Base-by-base conservation (phyloP, 164 flowering plant genomes). In the grape (Vitis vinifera) region DNA sequence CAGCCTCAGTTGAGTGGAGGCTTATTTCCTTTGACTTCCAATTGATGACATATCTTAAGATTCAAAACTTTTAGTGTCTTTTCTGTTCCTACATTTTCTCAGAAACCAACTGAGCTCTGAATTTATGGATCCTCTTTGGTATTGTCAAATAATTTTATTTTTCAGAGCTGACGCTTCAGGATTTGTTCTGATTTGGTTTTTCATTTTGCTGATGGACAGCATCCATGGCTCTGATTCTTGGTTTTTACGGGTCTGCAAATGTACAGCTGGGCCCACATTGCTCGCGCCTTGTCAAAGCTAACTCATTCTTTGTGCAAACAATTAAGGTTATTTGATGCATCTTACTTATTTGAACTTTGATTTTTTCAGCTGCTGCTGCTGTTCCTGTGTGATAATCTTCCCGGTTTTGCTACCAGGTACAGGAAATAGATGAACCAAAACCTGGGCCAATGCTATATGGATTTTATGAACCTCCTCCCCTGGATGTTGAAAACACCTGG, bases 211-310 rank as follows among this genome's bases (percentile, higher is more conserved):
- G 50, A 49, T 55, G 74, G 50, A 79, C 89, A 88, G 94, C 80
- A 59, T 85, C 91, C 49, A 79, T 83, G 85, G 85, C 89, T 73
- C 19, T 87, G 74, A 85, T 88, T 13, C 67, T 88, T 10, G 91
- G 92, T 11, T 66, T 84, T 58, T 90, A 84, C 52, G 91, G 91
- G 68, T 73, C 92, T 27, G 63, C 30, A 11, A 77, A 70, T 57
- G 52, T 87, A 51, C 58, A 71, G 30, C 59, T 90, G 73, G 85
- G 88, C 0, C 94, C 92, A 0, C 72, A 85, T 76, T 80, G 76
- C 70, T 88, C 94, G 10, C 85, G 79, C 68, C 81, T 87, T 31
- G 19, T 88, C 27, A 68, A 71, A 63, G 75, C 77, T 12, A 88
- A 77, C 65, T 65, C 85, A 15, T 69, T 87, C 15, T 81, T 90